Percentiles rank a stretch among this genome's conserved stretches.
Evolutionary conservation across 1,284 basidiomycete genomes (phyloP).

Genomic region (Trichosporon sp.): DNA sequence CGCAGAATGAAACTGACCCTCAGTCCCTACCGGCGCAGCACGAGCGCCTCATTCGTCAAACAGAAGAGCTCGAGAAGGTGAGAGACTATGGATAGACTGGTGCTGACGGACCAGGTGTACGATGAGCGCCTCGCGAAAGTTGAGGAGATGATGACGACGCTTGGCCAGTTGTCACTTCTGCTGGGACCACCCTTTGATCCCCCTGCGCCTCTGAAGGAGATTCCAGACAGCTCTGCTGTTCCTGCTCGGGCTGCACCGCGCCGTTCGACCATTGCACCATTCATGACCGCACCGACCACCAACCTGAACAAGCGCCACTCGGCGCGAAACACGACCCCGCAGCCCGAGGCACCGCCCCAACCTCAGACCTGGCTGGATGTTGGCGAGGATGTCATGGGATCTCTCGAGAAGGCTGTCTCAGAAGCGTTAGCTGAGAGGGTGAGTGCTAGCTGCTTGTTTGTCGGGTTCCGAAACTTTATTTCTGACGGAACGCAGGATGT

Average conservation of each 20-base stretch:
- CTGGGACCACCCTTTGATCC: constrained; percentile 42
- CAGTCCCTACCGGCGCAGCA: constrained; percentile 38
- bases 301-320: constrained; percentile 16
- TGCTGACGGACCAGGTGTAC: constrained; percentile 29
- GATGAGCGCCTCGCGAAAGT: constrained; percentile 34
- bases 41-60: constrained; percentile 32
- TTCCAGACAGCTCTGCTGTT: constrained; percentile 24
- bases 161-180: constrained; percentile 31
- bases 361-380: constrained; percentile 34
- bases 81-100: background rate
- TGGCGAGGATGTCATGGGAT: constrained; percentile 34
- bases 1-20: background rate
- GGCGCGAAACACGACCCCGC: constrained; percentile 4
- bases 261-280: background rate
- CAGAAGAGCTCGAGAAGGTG: constrained; percentile 34
- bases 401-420: constrained; percentile 28
- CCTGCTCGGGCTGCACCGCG: constrained; percentile 1
- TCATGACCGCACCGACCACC: constrained; percentile 15
- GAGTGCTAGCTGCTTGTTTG: constrained; percentile 10
- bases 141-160: constrained; percentile 23
- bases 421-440: constrained; percentile 39
- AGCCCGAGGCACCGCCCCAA: background rate
- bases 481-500: constrained; percentile 25
- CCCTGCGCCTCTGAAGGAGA: constrained; percentile 31
- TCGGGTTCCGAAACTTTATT: background rate